phyloP scores from a whole-genome alignment of 2,329 filamentous ascomycete genomes.

The Botryotinia convoluta region DNA sequence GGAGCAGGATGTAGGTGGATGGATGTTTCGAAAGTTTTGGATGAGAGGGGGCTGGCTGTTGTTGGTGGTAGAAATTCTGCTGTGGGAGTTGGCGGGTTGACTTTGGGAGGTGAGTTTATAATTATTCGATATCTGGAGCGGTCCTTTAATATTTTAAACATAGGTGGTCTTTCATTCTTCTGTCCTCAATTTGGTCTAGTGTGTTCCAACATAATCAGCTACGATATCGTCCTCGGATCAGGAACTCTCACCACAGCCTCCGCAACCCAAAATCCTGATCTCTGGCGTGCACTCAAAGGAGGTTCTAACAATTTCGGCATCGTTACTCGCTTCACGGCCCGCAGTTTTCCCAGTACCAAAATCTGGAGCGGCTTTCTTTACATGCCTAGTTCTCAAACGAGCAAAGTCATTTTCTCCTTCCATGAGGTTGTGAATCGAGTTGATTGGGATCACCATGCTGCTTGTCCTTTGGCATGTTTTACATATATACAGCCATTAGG shows the following conservation, averaged over 20 bases:
- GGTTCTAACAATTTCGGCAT: conserved; percentile 28
- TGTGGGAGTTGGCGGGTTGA: conserved; percentile 31
- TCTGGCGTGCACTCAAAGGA: conserved; percentile 27
- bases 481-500: conserved; percentile 30
- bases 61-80: conserved; percentile 41
- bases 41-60: conserved; percentile 38
- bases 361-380: conserved; percentile 41
- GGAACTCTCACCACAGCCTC: conserved; percentile 23
- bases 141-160: not conserved
- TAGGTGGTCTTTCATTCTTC: conserved; percentile 29
- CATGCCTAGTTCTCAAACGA: conserved; percentile 29
- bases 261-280: conserved; percentile 20
- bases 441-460: conserved; percentile 28
- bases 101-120: conserved; percentile 25
- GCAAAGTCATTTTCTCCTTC: conserved; percentile 33
- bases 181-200: conserved; percentile 25
- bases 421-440: conserved; percentile 27
- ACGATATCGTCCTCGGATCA: conserved; percentile 24
- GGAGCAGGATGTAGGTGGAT: conserved; percentile 43
- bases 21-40: conserved; percentile 29
- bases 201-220: conserved; percentile 26
- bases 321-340: conserved; percentile 22
- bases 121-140: not conserved
- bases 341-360: conserved; percentile 16
- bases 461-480: conserved; percentile 36